A percentile compares a stretch with the other conserved stretches of the same genome.
phyloP scores from a whole-genome alignment of 192 early-diverging fungal genomes.

The Geranomyces michiganensis region DNA sequence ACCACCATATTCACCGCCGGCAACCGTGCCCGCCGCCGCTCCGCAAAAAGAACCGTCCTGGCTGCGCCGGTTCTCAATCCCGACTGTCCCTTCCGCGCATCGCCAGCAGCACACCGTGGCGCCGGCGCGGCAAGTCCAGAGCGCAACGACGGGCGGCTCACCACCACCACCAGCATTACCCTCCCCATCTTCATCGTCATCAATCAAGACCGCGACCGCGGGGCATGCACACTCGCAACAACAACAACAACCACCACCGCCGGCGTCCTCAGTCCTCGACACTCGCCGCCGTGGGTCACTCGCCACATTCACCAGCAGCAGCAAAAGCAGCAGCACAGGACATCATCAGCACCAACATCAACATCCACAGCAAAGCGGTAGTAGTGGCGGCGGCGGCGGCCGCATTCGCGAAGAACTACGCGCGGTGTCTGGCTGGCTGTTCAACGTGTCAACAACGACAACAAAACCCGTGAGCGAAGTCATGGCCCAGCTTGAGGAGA shows the following conservation, averaged over 20 bases:
- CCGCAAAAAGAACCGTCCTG: not conserved
- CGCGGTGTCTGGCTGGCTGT: conserved; percentile 49
- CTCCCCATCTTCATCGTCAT: too few relatives aligned
- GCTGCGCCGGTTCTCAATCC: conserved; percentile 13
- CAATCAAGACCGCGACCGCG: too few relatives aligned
- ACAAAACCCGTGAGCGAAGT: conserved; percentile 41
- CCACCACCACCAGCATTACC: too few relatives aligned
- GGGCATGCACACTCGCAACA: too few relatives aligned
- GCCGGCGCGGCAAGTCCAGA: not conserved
- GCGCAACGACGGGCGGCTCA: not conserved
- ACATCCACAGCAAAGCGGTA: too few relatives aligned
- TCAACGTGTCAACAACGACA: conserved; percentile 53
- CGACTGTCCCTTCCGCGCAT: not conserved
- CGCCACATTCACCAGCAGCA: not conserved
- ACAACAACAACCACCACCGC: not conserved
- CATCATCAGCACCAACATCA: conserved; percentile 1
- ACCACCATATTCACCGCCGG: not conserved
- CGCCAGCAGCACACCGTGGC: too few relatives aligned
- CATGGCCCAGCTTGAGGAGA: conserved; percentile 33
- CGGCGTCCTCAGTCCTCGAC: too few relatives aligned
- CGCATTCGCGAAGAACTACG: conserved; percentile 42
- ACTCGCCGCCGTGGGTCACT: too few relatives aligned
- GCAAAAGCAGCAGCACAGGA: not conserved
- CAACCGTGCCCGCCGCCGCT: too few relatives aligned
- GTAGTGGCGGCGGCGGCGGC: too few relatives aligned